Evolutionary conservation across 805 yeast genomes (phyloP).

Genomic region (Priceomyces castillae): DNA sequence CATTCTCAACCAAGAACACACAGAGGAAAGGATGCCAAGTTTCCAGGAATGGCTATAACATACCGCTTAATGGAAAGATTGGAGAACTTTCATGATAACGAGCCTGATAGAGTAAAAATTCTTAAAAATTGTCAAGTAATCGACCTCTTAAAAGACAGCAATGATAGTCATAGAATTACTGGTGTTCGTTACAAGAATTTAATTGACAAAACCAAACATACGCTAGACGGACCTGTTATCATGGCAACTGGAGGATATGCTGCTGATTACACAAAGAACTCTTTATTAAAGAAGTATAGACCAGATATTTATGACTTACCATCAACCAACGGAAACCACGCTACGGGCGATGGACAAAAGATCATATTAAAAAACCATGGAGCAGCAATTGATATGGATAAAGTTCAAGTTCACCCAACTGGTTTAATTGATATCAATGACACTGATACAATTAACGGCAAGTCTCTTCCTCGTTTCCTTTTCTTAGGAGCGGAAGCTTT

Average conservation of each 20-base stretch:
- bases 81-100: slow-evolving; percentile 43
- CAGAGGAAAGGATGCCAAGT: slow-evolving; percentile 64
- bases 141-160: slow-evolving; percentile 37
- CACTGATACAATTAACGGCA: slow-evolving; percentile 41
- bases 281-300: slow-evolving; percentile 52
- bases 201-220: slow-evolving; percentile 27
- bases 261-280: slow-evolving; percentile 55
- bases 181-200: slow-evolving; percentile 37
- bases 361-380: slow-evolving; percentile 52
- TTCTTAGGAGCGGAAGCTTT: slow-evolving; percentile 65
- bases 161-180: slow-evolving; percentile 16
- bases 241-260: slow-evolving; percentile 69
- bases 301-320: slow-evolving; percentile 58
- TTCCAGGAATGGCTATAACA: slow-evolving; percentile 67
- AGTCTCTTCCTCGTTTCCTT: slow-evolving; percentile 45
- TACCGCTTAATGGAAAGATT: slow-evolving; percentile 50
- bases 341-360: slow-evolving; percentile 64
- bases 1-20: slow-evolving; percentile 81
- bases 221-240: slow-evolving; percentile 54
- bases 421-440: slow-evolving; percentile 54
- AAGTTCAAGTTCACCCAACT: slow-evolving; percentile 68
- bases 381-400: slow-evolving; percentile 58
- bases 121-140: slow-evolving; percentile 41
- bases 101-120: slow-evolving; percentile 44
- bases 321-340: slow-evolving; percentile 59